phyloP scores from a whole-genome alignment of 1,284 basidiomycete genomes.

The Ganoderma lucidum region DNA sequence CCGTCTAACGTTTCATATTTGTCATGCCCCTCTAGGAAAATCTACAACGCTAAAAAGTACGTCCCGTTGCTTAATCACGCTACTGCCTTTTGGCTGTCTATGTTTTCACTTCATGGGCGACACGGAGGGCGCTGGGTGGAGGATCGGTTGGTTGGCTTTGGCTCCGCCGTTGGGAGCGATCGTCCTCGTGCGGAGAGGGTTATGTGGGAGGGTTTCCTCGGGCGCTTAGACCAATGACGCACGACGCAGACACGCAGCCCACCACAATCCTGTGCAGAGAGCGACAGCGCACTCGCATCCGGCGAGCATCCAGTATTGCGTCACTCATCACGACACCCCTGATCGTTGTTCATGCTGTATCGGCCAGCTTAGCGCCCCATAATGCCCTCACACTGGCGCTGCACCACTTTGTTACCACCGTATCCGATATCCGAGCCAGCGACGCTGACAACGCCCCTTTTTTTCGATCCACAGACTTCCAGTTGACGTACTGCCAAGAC shows the following conservation, averaged over 20 bases:
- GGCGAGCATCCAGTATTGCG: neutral
- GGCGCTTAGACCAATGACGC: neutral
- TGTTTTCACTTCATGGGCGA: neutral
- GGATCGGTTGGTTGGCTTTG: neutral
- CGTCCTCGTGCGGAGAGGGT: neutral
- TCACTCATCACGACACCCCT: neutral
- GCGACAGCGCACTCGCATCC: neutral
- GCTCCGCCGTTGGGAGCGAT: neutral
- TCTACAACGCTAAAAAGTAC: conserved; percentile 61
- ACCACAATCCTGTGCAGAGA: neutral
- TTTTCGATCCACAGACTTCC: conserved; percentile 60
- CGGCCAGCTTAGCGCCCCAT: too few species aligned
- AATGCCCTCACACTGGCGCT: too few species aligned
- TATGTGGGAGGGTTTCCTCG: neutral
- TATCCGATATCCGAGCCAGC: neutral
- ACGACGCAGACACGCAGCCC: neutral
- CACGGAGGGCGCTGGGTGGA: neutral
- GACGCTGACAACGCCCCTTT: neutral
- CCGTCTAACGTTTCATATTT: conserved; percentile 15
- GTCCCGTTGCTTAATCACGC: conserved; percentile 20
- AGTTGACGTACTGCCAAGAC: conserved; percentile 68
- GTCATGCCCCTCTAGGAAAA: conserved; percentile 47
- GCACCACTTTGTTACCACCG: neutral
- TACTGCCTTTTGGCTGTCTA: neutral
- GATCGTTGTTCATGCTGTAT: neutral